These are phyloP conservation scores for Ophiostoma australiae DNA, from an alignment of 2,329 filamentous ascomycete genomes.

Conservation along the genomic window DNA sequence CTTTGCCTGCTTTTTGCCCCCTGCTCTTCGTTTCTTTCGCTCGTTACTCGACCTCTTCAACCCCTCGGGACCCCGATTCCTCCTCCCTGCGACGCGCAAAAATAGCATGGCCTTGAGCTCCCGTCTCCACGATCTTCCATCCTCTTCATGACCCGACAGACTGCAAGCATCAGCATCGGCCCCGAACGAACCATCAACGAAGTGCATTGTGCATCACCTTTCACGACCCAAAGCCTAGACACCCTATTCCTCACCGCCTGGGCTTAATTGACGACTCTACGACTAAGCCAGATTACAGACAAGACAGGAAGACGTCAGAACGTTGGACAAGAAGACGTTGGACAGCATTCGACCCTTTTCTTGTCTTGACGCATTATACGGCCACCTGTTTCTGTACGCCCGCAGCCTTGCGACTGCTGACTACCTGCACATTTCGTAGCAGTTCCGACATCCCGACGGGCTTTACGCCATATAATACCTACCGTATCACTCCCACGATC, in stretches of 20 bases:
- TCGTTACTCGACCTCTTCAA: constrained; percentile 15
- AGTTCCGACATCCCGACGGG: constrained; percentile 7
- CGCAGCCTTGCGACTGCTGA: constrained; percentile 10
- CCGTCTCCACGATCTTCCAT: constrained; percentile 12
- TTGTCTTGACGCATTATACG: neutral
- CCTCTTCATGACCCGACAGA: constrained; percentile 19
- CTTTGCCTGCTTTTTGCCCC: neutral
- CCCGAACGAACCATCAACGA: constrained; percentile 9
- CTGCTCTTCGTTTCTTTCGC: constrained; percentile 14
- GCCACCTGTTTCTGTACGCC: neutral
- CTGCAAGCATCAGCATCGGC: constrained; percentile 13
- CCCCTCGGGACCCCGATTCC: constrained; percentile 9
- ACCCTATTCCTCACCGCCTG: constrained; percentile 10
- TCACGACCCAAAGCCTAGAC: constrained; percentile 8
- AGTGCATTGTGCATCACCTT: neutral
- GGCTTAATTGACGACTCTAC: constrained; percentile 3
- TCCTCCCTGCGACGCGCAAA: constrained; percentile 21
- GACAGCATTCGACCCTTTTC: neutral
- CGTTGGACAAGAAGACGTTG: neutral
- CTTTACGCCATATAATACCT: constrained; percentile 2
- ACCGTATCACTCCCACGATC: neutral
- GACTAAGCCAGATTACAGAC: constrained; percentile 7
- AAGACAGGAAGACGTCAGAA: neutral
- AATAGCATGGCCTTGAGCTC: constrained; percentile 21
- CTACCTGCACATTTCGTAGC: neutral